Evolutionary conservation across 2,329 filamentous ascomycete species (phyloP).

Genomic region (Cryphonectria nitschkei): DNA sequence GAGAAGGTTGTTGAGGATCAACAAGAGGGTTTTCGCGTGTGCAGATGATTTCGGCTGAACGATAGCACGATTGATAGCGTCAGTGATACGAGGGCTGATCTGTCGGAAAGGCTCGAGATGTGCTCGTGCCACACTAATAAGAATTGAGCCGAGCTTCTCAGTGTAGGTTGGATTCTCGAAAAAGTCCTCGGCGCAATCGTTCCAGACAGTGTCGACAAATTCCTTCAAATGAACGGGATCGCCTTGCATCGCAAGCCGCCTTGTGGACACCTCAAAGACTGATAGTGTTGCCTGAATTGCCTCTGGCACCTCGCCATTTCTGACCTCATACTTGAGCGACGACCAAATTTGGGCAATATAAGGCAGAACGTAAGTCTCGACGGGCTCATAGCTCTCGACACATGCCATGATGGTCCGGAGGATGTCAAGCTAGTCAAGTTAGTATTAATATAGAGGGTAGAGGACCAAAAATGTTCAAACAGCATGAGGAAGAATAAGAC

Average conservation of each 20-base stretch:
- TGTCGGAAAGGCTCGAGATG: slow-evolving; percentile 53
- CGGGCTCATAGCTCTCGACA: slow-evolving; percentile 51
- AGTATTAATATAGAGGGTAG: slow-evolving; percentile 3
- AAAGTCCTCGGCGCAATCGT: slow-evolving; percentile 55
- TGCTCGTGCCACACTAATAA: slow-evolving; percentile 38
- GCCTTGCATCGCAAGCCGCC: slow-evolving; percentile 34
- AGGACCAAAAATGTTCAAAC: too few relatives aligned
- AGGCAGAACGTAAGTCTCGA: slow-evolving; percentile 51
- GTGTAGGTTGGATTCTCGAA: slow-evolving; percentile 57
- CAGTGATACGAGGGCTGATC: slow-evolving; percentile 50
- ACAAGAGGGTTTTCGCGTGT: slow-evolving; percentile 57
- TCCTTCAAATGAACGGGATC: slow-evolving; percentile 43
- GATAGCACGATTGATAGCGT: slow-evolving; percentile 53
- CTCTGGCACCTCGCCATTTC: slow-evolving; percentile 63
- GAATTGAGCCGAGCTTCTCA: slow-evolving; percentile 43
- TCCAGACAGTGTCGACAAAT: slow-evolving; percentile 53
- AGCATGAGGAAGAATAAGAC: neutral
- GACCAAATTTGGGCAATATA: slow-evolving; percentile 58
- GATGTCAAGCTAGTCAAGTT: slow-evolving; percentile 51
- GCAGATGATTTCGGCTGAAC: slow-evolving; percentile 53
- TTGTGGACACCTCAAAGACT: slow-evolving; percentile 55
- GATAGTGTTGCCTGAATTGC: slow-evolving; percentile 60
- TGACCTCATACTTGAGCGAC: slow-evolving; percentile 66
- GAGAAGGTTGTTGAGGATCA: slow-evolving; percentile 55
- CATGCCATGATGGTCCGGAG: slow-evolving; percentile 59